Percentiles rank a stretch among this genome's conserved stretches.
phyloP scores from a whole-genome alignment of 306 rosid species.

The Vigna radiata region DNA sequence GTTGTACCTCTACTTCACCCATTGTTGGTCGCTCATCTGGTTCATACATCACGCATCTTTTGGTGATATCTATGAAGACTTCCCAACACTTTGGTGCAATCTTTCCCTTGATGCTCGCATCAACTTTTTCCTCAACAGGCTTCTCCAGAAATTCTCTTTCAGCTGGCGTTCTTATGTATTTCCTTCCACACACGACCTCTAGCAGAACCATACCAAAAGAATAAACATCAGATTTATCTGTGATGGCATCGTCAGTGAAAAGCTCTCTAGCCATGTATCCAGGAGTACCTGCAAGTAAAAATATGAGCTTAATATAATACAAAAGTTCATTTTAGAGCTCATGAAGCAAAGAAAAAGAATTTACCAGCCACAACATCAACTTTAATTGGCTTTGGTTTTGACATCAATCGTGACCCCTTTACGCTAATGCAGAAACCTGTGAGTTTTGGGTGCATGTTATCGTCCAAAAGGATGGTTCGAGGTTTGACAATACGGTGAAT shows the following conservation, averaged over 20 bases:
- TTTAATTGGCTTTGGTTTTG: slow-evolving; percentile 3
- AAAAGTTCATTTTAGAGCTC: background rate
- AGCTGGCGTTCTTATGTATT: background rate
- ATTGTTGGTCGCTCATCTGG: slow-evolving; percentile 2
- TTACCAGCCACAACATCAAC: background rate
- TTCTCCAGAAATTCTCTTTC: background rate
- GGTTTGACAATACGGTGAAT: background rate
- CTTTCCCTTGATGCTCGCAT: background rate
- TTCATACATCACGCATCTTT: background rate
- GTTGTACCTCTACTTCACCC: slow-evolving; percentile 8
- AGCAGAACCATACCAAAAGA: slow-evolving; percentile 3
- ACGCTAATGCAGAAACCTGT: background rate
- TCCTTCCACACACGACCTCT: background rate
- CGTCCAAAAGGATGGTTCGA: background rate
- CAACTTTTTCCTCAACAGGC: slow-evolving; percentile 12
- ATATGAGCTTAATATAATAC: background rate
- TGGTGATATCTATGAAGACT: background rate
- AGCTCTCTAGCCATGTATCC: background rate
- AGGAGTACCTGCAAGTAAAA: background rate
- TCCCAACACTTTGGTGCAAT: slow-evolving; percentile 4
- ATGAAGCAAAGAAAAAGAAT: background rate
- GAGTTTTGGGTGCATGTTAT: slow-evolving; percentile 18
- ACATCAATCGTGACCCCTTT: background rate
- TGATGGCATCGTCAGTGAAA: background rate
- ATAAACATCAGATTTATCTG: slow-evolving; percentile 2